phyloP scores from a whole-genome alignment of 208 protist species.

The Tritrichomonas musculus region DNA sequence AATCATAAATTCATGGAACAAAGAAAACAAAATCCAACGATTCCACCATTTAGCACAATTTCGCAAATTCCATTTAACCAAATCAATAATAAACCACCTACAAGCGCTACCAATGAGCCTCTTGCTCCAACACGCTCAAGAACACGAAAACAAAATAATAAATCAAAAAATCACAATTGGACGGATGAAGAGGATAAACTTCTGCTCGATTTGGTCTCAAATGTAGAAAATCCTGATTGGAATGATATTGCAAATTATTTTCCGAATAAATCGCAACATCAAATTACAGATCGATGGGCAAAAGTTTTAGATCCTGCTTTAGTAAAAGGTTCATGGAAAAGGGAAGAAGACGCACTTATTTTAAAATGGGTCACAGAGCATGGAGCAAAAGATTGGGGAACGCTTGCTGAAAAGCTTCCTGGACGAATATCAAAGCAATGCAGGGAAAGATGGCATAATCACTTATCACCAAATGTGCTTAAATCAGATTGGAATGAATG shows the following conservation, averaged over 20 bases:
- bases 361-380: not conserved
- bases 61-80: too few relatives aligned
- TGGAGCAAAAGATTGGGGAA: not conserved
- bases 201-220: not conserved
- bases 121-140: not conserved
- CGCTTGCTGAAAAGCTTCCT: not conserved
- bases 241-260: not conserved
- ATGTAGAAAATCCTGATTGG: not conserved
- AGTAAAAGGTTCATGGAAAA: not conserved
- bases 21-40: too few relatives aligned
- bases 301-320: not conserved
- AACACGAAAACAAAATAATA: not conserved
- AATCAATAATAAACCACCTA: too few relatives aligned
- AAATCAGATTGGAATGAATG: not conserved
- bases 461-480: not conserved
- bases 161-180: not conserved
- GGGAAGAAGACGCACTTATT: not conserved
- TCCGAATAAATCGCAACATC: not conserved
- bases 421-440: not conserved
- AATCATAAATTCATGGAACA: too few relatives aligned
- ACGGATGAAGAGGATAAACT: not conserved
- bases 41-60: too few relatives aligned
- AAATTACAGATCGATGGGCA: not conserved
- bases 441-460: not conserved
- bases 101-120: not conserved